Conservation (phyloP, 345 rosid species). For the Citrus hindsii region DNA sequence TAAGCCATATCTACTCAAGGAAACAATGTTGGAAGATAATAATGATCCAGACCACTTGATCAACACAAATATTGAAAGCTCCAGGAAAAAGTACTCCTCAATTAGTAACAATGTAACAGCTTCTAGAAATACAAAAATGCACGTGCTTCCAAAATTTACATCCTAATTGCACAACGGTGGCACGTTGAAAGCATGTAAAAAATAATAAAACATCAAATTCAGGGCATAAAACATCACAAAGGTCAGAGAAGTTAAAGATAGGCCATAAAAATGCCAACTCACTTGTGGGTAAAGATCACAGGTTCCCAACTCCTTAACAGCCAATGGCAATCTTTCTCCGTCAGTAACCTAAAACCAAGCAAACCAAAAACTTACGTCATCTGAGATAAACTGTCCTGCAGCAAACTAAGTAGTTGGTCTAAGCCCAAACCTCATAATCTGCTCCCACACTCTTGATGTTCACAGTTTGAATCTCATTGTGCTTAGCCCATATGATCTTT, state of each 20-base stretch:
- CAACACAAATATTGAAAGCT: not conserved
- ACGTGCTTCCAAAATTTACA: conserved; percentile 14
- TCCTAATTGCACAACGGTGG: not conserved
- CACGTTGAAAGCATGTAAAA: not conserved
- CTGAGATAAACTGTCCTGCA: conserved; percentile 14
- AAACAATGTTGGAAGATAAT: not conserved
- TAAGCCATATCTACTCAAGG: not conserved
- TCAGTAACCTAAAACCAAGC: conserved; percentile 66
- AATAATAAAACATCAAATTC: not conserved
- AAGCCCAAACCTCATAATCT: conserved; percentile 74
- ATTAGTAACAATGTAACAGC: not conserved
- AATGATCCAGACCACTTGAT: not conserved
- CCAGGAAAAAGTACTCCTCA: not conserved
- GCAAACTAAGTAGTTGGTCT: not conserved
- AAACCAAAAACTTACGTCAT: conserved; percentile 15
- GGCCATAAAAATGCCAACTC: conserved; percentile 31
- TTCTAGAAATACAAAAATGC: conserved; percentile 7
- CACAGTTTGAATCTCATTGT: conserved; percentile 98
- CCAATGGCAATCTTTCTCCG: conserved; percentile 97
- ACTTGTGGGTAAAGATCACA: conserved; percentile 99
- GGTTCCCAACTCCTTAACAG: conserved; percentile 98
- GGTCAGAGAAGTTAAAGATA: conserved; percentile 8
- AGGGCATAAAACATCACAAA: not conserved
- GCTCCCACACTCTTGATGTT: conserved; percentile 97
- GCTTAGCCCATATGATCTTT: conserved; percentile 99